Conservation (phyloP, 306 rosid species). For the Acacia crassicarpa region DNA sequence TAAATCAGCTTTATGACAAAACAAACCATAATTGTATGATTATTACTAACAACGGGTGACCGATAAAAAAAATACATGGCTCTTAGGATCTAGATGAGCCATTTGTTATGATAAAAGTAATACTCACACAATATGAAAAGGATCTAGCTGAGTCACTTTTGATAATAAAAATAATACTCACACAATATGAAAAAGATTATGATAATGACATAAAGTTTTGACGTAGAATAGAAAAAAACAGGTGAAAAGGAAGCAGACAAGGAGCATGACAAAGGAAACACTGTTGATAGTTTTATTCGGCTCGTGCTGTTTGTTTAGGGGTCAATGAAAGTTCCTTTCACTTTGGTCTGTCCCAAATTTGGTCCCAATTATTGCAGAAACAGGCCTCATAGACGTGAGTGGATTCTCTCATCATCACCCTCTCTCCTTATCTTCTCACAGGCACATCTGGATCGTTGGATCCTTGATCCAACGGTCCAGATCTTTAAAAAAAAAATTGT, state of each 20-base stretch:
- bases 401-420: too few species aligned
- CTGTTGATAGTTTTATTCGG: conserved; percentile 36
- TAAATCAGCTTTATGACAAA: background rate
- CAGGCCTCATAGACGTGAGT: background rate
- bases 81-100: background rate
- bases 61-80: background rate
- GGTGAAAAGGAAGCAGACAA: background rate
- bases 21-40: background rate
- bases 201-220: background rate
- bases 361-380: conserved; percentile 31
- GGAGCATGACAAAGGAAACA: conserved; percentile 30
- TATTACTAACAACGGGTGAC: background rate
- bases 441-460: too few species aligned
- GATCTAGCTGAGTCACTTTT: background rate
- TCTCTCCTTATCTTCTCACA: too few species aligned
- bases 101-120: too few species aligned
- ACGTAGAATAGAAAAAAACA: background rate
- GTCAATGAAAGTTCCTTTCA: conserved; percentile 39
- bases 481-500: too few species aligned
- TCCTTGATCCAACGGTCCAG: too few species aligned
- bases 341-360: conserved; percentile 43
- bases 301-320: conserved; percentile 42
- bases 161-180: too few species aligned
- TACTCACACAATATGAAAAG: background rate
- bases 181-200: background rate